Base-by-base conservation (phyloP, 768 basidiomycete genomes). In the Boletus subcaerulescens region DNA sequence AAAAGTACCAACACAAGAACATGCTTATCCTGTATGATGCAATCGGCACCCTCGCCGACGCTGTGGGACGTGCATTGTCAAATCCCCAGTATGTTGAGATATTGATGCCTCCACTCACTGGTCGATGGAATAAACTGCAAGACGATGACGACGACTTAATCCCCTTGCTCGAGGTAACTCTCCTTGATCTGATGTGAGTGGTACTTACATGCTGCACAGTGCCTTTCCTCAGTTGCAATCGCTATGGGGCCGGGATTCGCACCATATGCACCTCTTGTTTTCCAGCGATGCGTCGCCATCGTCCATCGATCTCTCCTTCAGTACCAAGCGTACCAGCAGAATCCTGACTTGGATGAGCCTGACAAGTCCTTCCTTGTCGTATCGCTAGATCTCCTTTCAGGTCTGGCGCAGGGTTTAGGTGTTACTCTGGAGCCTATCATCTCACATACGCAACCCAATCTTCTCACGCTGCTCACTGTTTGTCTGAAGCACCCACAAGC, bases 1-100 rank as follows among this genome's bases (percentile, higher is more conserved):
- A 91, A 53, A 98, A 97, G 74, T 99, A 99, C 72, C 97, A 99
- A 68, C 95, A 97, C 73, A 98, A 98, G 81, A 99, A 99, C 70
- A 87, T 98, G 82, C 82, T 99, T 61, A 99, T 98, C 56, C 76
- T 99, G 32, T 98, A 98, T 67, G 97, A 99, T 65, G 97, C 97
- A n/a, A 89, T 99, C 44, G 97, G 97, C 8, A 99, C 97, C 1
- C 78, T 99, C 36, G 97, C 97, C 8, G 97, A 99, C 66, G 93
- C 95, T 5, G 97, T 99, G 42, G 95, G 95, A 4, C 69, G 86
- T 38, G 90, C 93, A 6, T 74, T 99, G 58, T 86, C 89, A 65
- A 91, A 94, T 67, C 81, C 91, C 9, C 74, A 82, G 10, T 94
- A 90, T 67, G 90, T 98, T 49, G 93, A 97, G 40, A 94, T 98